Percentiles rank a stretch among this genome's conserved stretches.
These are phyloP conservation scores for Quercus bicolor DNA, from an alignment of 306 rosid genomes.

Conservation along the genomic window DNA sequence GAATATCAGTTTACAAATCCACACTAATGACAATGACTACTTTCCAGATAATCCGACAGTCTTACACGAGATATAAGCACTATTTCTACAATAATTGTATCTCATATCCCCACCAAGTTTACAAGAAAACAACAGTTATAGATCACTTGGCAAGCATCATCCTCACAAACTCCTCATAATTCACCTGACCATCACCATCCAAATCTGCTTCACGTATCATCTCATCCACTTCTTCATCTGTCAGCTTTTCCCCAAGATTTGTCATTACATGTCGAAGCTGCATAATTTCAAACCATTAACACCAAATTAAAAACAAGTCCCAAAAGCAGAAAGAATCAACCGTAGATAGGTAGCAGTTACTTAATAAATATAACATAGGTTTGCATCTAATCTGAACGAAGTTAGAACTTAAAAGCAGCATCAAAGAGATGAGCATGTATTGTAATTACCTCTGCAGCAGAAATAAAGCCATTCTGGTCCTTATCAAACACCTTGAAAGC, in stretches of 20 bases:
- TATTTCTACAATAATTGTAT: background rate
- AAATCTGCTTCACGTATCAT: slow-evolving; percentile 25
- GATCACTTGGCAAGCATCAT: slow-evolving; percentile 26
- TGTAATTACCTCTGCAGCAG: slow-evolving; percentile 28
- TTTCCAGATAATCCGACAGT: background rate
- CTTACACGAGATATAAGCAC: background rate
- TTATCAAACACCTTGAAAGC: slow-evolving; percentile 30
- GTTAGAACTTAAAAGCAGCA: background rate
- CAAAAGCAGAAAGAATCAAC: background rate
- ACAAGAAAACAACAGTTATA: background rate
- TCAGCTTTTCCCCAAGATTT: slow-evolving; percentile 26
- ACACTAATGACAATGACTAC: background rate
- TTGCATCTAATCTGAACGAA: background rate
- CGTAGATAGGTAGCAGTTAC: background rate
- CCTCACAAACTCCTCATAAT: slow-evolving; percentile 31
- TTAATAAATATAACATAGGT: background rate
- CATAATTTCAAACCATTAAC: background rate
- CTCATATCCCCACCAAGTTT: background rate
- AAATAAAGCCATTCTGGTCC: slow-evolving; percentile 31
- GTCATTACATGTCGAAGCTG: slow-evolving; percentile 34
- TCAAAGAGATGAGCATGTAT: background rate
- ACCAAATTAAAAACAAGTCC: background rate
- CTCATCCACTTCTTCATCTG: slow-evolving; percentile 29
- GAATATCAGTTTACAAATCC: background rate
- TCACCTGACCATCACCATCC: slow-evolving; percentile 33